A percentile compares a stretch with the other conserved stretches of the same genome.
Evolutionary conservation across 306 rosid species (phyloP).

Genomic region (Gynostemma pentaphyllum): DNA sequence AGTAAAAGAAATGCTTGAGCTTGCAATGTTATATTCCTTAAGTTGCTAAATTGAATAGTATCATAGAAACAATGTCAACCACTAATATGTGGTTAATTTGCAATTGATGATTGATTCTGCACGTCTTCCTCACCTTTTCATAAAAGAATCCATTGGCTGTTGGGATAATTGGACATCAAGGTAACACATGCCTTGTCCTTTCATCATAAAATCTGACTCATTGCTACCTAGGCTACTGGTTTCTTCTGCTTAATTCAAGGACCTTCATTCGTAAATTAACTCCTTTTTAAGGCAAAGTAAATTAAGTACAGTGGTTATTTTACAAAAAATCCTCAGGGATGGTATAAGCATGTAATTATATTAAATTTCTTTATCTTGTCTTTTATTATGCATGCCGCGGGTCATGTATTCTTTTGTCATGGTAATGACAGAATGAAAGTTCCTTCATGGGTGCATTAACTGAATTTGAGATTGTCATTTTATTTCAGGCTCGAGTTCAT

Average conservation of each 20-base stretch:
- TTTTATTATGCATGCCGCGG: not conserved
- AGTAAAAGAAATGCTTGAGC: too few species aligned
- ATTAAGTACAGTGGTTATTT: not conserved
- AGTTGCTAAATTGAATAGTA: too few species aligned
- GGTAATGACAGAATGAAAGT: slow-evolving; percentile 4
- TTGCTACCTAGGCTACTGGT: not conserved
- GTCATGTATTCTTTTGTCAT: not conserved
- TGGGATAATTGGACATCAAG: not conserved
- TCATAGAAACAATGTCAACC: too few species aligned
- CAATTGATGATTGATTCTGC: too few species aligned
- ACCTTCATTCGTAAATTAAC: too few species aligned
- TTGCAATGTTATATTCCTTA: too few species aligned
- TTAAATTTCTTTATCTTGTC: not conserved
- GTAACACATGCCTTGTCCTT: not conserved
- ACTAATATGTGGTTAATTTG: too few species aligned
- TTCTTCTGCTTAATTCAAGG: not conserved
- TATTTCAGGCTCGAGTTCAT: slow-evolving; percentile 82
- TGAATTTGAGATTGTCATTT: slow-evolving; percentile 17
- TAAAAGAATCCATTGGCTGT: too few species aligned
- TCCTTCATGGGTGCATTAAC: slow-evolving; percentile 7
- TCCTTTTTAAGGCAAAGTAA: too few species aligned
- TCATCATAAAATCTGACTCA: not conserved
- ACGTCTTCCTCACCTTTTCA: too few species aligned
- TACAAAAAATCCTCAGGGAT: not conserved
- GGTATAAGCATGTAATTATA: not conserved